Base-by-base conservation (phyloP, 495 filamentous ascomycete genomes). In the Penicillium simplicissimum region DNA sequence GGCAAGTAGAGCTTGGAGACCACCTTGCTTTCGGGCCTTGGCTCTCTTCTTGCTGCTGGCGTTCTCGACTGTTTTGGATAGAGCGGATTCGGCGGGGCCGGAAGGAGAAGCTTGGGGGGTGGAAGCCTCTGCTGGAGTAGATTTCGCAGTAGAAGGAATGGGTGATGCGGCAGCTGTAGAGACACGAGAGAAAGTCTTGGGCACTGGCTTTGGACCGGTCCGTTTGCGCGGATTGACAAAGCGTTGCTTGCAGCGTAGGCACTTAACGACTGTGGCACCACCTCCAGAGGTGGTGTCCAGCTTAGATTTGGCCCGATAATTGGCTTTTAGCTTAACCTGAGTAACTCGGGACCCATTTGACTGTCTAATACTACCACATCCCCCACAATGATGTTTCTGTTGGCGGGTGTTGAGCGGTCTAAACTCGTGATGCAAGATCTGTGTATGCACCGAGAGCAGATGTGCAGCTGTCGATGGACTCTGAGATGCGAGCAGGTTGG, bases 41-140 rank as follows among this genome's bases (percentile, higher is more conserved):
- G 82, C 84, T 69, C 85, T 72, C 56, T 85, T 84, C 66, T 82
- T 87, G 72, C 83, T 88, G 67, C 67, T 84, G 21, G 78, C 71
- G 66, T 84, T 87, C 0, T 79, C 77, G 6, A 52, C 69, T 17
- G 68, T 55, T 42, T 76, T 76, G 59, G 48, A 60, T 28, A 33
- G 49, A 51, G 63, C 53, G 8, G 52, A 37, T 33, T 47, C 35
- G 59, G 59, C 4, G 38, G 8, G 23, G n/a, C 28, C 33, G n/a
- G 60, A 19, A n/a, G 58, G 21, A 19, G 17, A 43, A 42, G 60
- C 21, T 28, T 38, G 35, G 36, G 14, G 21, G 10, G 35, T 23
- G 23, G 43, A 37, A 35, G 45, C 38, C 19, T 58, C 54, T 48
- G 40, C 55, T 17, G 55, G 35, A 25, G 65, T 31, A 43, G 48